These are phyloP conservation scores for Medicago lupulina DNA, from an alignment of 306 rosid genomes.

Conservation along the genomic window DNA sequence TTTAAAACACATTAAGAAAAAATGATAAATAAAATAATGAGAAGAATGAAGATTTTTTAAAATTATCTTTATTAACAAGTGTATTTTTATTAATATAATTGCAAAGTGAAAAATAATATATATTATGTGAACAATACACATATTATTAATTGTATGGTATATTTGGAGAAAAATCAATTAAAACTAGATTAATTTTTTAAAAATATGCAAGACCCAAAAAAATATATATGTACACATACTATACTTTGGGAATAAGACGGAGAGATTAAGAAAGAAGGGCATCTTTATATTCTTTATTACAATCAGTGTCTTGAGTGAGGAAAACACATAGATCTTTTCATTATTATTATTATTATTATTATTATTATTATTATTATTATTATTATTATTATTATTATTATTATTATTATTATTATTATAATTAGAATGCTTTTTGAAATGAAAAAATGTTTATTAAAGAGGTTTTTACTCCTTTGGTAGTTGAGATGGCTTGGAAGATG, in stretches of 20 bases:
- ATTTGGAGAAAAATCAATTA: neutral
- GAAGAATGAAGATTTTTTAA: too few relatives aligned
- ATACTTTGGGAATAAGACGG: constrained; percentile 34
- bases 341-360: constrained; percentile 46
- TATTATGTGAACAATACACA: too few relatives aligned
- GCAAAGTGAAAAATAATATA: too few relatives aligned
- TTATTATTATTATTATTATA: constrained; percentile 36
- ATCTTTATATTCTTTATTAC: constrained; percentile 65
- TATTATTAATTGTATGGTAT: too few relatives aligned
- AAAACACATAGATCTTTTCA: constrained; percentile 52
- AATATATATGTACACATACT: too few relatives aligned
- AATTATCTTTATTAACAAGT: too few relatives aligned
- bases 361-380: constrained; percentile 48
- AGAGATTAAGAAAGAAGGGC: constrained; percentile 59
- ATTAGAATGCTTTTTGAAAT: neutral
- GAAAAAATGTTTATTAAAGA: constrained; percentile 17
- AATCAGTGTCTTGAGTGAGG: constrained; percentile 60
- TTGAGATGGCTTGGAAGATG: constrained; percentile 68
- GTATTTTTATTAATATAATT: too few relatives aligned
- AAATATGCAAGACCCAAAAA: too few relatives aligned
- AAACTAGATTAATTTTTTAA: too few relatives aligned
- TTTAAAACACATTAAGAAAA: too few relatives aligned
- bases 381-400: constrained; percentile 47
- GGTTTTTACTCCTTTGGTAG: constrained; percentile 55
- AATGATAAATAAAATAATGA: too few relatives aligned